phyloP scores from a whole-genome alignment of 805 yeast genomes.

The Teunomyces gatunensis region DNA sequence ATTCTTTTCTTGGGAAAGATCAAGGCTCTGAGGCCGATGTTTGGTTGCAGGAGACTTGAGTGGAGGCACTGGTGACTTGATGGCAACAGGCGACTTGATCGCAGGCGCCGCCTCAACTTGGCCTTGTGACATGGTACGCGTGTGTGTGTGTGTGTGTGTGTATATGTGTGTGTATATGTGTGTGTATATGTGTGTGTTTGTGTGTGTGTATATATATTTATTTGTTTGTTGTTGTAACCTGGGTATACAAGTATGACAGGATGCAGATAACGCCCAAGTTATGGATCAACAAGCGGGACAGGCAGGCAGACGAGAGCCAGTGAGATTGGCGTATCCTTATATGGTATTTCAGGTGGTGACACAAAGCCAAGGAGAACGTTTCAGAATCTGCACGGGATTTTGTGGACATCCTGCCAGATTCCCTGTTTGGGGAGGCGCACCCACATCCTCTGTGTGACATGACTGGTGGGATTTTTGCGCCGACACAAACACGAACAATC shows the following conservation, averaged over 20 bases:
- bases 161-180: not conserved
- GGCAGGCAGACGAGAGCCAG: not conserved
- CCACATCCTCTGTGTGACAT: not conserved
- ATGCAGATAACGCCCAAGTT: not conserved
- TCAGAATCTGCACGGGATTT: slow-evolving; percentile 3
- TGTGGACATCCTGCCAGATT: not conserved
- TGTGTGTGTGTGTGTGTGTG: too few species aligned
- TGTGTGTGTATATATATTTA: too few species aligned
- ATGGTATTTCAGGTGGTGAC: slow-evolving; percentile 2
- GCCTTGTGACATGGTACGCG: slow-evolving; percentile 6
- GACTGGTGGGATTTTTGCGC: not conserved
- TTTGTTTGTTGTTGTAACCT: too few species aligned
- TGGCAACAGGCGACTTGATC: too few species aligned
- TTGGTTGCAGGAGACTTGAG: slow-evolving; percentile 1
- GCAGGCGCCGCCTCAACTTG: slow-evolving; percentile 3
- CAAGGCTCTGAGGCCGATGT: slow-evolving; percentile 20
- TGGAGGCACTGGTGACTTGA: not conserved
- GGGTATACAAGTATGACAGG: too few species aligned
- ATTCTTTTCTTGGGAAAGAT: slow-evolving; percentile 11
- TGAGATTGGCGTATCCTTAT: slow-evolving; percentile 1
- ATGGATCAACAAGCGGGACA: not conserved
- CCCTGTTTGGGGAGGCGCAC: not conserved
- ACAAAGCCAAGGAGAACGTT: not conserved
- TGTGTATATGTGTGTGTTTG: not conserved
- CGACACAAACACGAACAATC: not conserved